These are phyloP conservation scores for Fusarium tuaranense DNA, from an alignment of 2,329 filamentous ascomycete species.

Conservation along the genomic window DNA sequence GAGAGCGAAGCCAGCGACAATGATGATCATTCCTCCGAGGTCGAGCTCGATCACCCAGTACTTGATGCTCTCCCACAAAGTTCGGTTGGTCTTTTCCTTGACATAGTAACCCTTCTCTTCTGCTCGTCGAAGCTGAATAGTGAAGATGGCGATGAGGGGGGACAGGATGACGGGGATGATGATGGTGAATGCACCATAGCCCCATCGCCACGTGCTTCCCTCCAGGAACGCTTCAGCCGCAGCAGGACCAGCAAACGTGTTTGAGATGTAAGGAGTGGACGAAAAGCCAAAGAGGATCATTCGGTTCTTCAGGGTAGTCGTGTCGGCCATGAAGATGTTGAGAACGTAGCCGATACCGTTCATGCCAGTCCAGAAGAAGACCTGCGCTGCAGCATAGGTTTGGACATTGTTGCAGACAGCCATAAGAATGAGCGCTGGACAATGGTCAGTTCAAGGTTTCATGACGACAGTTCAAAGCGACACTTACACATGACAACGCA, in stretches of 20 bases:
- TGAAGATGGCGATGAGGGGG: slow-evolving; percentile 14
- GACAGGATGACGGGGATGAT: slow-evolving; percentile 13
- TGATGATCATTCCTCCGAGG: slow-evolving; percentile 61
- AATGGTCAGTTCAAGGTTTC: background rate
- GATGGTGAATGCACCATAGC: slow-evolving; percentile 8
- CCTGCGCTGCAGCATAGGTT: slow-evolving; percentile 64
- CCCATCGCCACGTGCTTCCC: slow-evolving; percentile 8
- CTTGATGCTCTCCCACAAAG: background rate
- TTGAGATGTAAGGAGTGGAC: slow-evolving; percentile 7
- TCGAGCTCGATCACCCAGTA: slow-evolving; percentile 43
- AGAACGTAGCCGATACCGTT: slow-evolving; percentile 17
- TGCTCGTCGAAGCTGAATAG: slow-evolving; percentile 12
- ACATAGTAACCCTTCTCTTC: slow-evolving; percentile 8
- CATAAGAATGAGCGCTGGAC: slow-evolving; percentile 65
- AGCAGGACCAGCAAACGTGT: slow-evolving; percentile 9
- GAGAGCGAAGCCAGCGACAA: slow-evolving; percentile 62
- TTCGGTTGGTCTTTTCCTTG: slow-evolving; percentile 14
- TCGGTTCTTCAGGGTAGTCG: slow-evolving; percentile 10
- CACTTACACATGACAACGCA: slow-evolving; percentile 8
- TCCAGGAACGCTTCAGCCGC: slow-evolving; percentile 3
- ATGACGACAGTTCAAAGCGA: background rate
- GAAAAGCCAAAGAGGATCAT: slow-evolving; percentile 13
- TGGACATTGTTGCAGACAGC: slow-evolving; percentile 49
- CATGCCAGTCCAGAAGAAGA: slow-evolving; percentile 54
- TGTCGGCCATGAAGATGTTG: slow-evolving; percentile 19